Evolutionary conservation across 345 rosid genomes (phyloP), one percentile per base, ranked within the genome.

Genomic region (Euclidium syriacum): DNA sequence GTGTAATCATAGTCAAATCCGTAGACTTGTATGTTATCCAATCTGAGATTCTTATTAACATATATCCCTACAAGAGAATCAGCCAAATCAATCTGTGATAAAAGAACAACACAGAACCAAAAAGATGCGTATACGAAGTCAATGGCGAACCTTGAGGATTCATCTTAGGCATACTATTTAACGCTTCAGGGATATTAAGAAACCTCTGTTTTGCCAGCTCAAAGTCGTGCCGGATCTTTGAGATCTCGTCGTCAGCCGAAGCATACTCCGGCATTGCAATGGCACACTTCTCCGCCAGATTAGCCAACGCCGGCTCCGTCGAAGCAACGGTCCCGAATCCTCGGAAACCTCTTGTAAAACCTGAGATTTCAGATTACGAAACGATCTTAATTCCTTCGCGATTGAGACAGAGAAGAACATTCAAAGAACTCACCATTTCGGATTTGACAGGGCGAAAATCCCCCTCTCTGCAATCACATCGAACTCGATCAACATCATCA

Each of bases 1-100:
- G 99, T 89, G 65, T 89, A 94, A 73, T 94, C 99, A 57, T 94
- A 94, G 71, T 94, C 95, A 20, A 94, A 94, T 59, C 96, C 99
- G 64, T 94, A 94, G 10, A 94, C 95, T 72, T 87, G 97, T 41
- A 94, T 58, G 43, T 72, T 76, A 62, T 94, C 94, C 83, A 94
- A 64, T 64, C 94, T 82, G 67, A 92, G 71, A 72, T 90, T 87
- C 88, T 78, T 94, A 75, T 86, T 87, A 41, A 89, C 97, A 75
- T 85, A 87, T 39, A 92, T 85, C 36, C 96, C 99, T 92, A 67
- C 20, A 23, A 26, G 25, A 14, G 1, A 32, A 56, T 46, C 39
- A 62, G 4, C 29, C n/a, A 52, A 30, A 33, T 9, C n/a, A 48
- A 39, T 18, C 15, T 20, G 23, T 43, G 11, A 22, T 9, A 27